Evolutionary conservation across 768 basidiomycete species (phyloP).

Genomic region (Amanita muscaria): DNA sequence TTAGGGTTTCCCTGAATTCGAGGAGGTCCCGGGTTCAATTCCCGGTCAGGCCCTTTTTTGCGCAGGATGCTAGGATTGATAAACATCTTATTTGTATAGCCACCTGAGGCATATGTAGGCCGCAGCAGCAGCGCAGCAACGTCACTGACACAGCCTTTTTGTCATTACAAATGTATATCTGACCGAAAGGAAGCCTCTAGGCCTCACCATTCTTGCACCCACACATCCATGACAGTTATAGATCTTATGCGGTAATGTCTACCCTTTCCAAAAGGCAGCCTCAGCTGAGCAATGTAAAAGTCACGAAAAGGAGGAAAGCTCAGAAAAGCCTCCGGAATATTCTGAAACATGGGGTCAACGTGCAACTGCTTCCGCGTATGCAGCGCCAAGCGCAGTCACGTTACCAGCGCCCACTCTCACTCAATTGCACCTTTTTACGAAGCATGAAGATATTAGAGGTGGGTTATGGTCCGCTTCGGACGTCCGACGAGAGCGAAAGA

Average conservation of each 20-base stretch:
- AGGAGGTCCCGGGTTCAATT: slow-evolving; percentile 79
- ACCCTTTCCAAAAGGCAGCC: too few relatives aligned
- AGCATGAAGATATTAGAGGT: slow-evolving; percentile 26
- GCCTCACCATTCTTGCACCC: too few relatives aligned
- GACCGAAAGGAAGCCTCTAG: too few relatives aligned
- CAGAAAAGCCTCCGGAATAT: slow-evolving; percentile 6
- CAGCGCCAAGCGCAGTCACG: neutral
- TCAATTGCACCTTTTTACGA: slow-evolving; percentile 24
- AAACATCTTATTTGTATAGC: neutral
- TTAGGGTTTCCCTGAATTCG: slow-evolving; percentile 39
- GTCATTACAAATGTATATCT: neutral
- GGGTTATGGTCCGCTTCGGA: neutral
- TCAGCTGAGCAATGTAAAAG: too few relatives aligned
- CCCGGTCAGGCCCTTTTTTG: slow-evolving; percentile 51
- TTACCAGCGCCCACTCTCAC: slow-evolving; percentile 18
- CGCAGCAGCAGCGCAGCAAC: too few relatives aligned
- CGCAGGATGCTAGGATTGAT: neutral
- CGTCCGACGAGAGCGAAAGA: neutral
- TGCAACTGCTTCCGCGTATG: neutral
- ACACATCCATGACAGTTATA: too few relatives aligned
- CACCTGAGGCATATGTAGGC: too few relatives aligned
- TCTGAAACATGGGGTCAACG: neutral
- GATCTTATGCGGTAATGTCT: too few relatives aligned
- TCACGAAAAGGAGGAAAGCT: neutral
- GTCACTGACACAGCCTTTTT: too few relatives aligned